Evolutionary conservation across 2,329 filamentous ascomycete species (phyloP), one percentile per base, ranked within the genome.

Genomic region (Orbilia brochopaga): DNA sequence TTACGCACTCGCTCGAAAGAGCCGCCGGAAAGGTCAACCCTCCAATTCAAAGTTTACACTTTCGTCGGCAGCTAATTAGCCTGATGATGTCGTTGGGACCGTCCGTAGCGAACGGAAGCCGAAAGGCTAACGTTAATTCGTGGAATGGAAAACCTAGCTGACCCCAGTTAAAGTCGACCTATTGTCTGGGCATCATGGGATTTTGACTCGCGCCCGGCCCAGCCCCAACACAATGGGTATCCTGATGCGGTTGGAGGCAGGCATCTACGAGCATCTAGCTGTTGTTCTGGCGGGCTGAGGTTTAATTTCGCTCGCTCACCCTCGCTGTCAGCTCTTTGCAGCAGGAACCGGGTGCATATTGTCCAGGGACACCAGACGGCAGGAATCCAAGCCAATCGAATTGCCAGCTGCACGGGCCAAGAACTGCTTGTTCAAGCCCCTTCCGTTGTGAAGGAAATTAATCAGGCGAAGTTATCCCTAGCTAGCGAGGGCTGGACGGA

Each of bases 381-480:
- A 42, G 4, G 44, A 21, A 5, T 11, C 11, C 44, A 21, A 23
- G 19, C 44, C 44, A 48, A 48, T 48, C 11, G 19, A 10, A 48
- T 48, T 11, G 17, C 44, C 5, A 15, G 44, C 15, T 21, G 19
- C 4, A 2, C 4, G 19, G 44, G 27, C n/a, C 44, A 23, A 56
- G 51, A 53, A 70, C 37, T 52, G 48, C 58, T 63, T 42, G 32
- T 53, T n/a, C 37, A 64, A 58, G 66, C 66, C 59, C 58, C 66
- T 54, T 54, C 59, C 66, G 66, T 54, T 56, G 44, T 2, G 42
- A 3, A 8, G 3, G 27, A 32, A 32, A 58, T 70, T 55, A 60
- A 64, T 64, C 58, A 55, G 59, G 66, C 59, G 66, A 70, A 69
- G 50, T 55, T 54, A 59, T 70, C 58, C 66, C 51, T n/a, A 44